These are phyloP conservation scores for Tephrocybe sp. DNA, from an alignment of 768 basidiomycete species.

Conservation along the genomic window DNA sequence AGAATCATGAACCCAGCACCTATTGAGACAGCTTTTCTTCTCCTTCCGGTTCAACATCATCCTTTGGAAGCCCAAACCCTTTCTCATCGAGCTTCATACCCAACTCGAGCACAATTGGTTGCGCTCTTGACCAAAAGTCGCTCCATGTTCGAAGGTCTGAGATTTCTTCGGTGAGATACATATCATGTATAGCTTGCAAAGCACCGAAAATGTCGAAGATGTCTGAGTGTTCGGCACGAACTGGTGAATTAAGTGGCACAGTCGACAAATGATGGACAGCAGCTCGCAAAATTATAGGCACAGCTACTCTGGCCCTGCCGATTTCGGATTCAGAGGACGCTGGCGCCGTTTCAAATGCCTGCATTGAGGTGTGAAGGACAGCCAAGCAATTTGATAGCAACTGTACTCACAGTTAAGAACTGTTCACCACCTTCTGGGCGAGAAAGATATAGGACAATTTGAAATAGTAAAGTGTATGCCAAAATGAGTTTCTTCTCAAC, in stretches of 20 bases:
- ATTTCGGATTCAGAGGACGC: slow-evolving; percentile 25
- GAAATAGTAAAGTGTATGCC: slow-evolving; percentile 24
- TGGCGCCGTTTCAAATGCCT: slow-evolving; percentile 25
- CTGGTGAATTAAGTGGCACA: slow-evolving; percentile 16
- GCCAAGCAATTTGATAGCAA: not conserved
- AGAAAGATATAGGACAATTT: slow-evolving; percentile 25
- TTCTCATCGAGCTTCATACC: slow-evolving; percentile 23
- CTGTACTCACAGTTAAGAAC: slow-evolving; percentile 20
- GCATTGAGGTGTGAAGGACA: not conserved
- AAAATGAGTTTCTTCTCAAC: slow-evolving; percentile 17
- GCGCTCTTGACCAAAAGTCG: slow-evolving; percentile 23
- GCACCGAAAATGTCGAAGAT: slow-evolving; percentile 25
- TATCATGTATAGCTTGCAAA: slow-evolving; percentile 21
- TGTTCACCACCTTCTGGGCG: slow-evolving; percentile 20
- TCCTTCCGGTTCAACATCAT: slow-evolving; percentile 11
- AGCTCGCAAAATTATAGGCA: slow-evolving; percentile 18
- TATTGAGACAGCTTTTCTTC: not conserved
- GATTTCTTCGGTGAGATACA: slow-evolving; percentile 17
- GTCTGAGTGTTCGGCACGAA: slow-evolving; percentile 19
- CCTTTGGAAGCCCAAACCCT: slow-evolving; percentile 24
- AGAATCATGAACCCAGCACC: not conserved
- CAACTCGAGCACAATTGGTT: slow-evolving; percentile 23
- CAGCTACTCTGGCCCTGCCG: slow-evolving; percentile 22
- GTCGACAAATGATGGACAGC: slow-evolving; percentile 21
- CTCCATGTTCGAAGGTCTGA: slow-evolving; percentile 16